phyloP scores from a whole-genome alignment of 2,329 filamentous ascomycete genomes.

The Xylariales sp. region DNA sequence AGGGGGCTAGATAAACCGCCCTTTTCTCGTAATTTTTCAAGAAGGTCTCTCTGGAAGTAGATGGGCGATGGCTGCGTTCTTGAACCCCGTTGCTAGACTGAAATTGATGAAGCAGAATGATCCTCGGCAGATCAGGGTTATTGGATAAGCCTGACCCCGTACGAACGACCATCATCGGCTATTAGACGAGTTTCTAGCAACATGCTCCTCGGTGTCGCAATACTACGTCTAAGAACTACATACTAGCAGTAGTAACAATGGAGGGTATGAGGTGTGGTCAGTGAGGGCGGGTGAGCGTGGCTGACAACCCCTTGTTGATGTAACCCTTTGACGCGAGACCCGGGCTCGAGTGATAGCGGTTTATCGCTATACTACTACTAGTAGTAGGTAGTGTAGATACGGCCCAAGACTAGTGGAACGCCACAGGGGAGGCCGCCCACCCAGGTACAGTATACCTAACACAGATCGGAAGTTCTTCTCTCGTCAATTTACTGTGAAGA shows the following conservation, averaged over 20 bases:
- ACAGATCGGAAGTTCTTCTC: no score
- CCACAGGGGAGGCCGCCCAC: background rate
- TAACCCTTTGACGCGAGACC: conserved; percentile 16
- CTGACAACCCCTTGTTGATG: background rate
- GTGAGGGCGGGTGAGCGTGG: background rate
- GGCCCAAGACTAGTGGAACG: background rate
- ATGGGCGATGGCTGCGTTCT: no score
- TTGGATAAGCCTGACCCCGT: background rate
- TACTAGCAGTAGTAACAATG: background rate
- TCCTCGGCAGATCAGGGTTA: conserved; percentile 15
- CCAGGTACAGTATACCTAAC: no score
- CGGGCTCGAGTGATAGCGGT: background rate
- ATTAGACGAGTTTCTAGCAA: background rate
- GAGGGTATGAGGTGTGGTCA: background rate
- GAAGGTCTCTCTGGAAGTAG: no score
- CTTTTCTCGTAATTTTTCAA: background rate
- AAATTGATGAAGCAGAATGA: conserved; percentile 8
- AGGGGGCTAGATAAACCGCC: background rate
- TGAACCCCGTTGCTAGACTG: background rate
- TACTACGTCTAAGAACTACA: background rate
- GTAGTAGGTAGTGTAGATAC: background rate
- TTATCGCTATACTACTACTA: no score
- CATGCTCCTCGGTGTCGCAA: no score
- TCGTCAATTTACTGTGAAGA: no score
- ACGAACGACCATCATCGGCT: background rate